phyloP scores from a whole-genome alignment of 345 rosid genomes.

The Angophora floribunda region DNA sequence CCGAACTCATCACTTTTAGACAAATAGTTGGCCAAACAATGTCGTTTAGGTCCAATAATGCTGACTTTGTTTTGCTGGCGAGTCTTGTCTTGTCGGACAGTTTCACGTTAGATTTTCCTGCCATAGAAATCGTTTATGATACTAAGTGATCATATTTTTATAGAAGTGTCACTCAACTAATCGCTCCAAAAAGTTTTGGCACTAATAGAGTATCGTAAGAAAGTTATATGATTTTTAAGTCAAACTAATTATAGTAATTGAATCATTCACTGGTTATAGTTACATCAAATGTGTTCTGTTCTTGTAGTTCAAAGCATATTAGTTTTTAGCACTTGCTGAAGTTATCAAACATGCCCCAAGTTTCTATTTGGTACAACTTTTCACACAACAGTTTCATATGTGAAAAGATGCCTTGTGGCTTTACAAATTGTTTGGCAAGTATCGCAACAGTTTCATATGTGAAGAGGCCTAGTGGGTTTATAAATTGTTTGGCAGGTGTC shows the following conservation, averaged over 20 bases:
- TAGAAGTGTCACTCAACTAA: no score
- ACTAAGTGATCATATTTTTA: no score
- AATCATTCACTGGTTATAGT: neutral
- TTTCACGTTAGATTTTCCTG: no score
- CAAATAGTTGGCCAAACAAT: neutral
- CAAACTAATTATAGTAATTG: neutral
- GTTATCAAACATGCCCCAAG: neutral
- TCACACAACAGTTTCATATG: neutral
- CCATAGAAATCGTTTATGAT: no score
- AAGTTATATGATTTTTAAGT: no score
- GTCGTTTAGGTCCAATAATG: neutral
- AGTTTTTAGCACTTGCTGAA: no score
- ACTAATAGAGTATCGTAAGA: no score
- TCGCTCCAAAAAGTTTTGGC: no score
- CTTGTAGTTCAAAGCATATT: neutral
- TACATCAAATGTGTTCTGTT: neutral
- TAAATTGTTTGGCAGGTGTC: no score
- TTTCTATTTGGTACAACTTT: neutral
- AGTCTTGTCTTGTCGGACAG: fast-evolving
- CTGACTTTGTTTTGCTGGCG: fast-evolving
- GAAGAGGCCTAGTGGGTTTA: no score
- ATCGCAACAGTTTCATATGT: no score
- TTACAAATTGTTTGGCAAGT: neutral
- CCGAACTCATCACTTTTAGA: neutral
- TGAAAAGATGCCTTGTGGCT: neutral